Evolutionary conservation across 2,329 filamentous ascomycete species (phyloP), one percentile per base, ranked within the genome.

Genomic region (Cladorrhinum sp.): DNA sequence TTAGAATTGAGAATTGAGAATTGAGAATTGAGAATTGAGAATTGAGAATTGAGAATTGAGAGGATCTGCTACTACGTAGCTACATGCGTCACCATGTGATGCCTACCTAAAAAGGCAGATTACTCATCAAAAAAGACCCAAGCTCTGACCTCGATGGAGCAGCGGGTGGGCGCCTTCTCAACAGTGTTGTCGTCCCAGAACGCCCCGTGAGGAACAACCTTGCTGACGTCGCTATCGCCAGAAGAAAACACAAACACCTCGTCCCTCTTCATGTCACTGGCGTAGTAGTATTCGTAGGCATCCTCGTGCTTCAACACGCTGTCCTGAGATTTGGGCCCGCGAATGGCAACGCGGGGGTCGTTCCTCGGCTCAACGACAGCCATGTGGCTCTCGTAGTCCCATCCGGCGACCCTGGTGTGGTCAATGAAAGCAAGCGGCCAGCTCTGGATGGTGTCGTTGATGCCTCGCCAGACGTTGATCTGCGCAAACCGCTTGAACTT

Each of bases 331-430:
- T 57, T 57, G 18, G 39, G 36, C 9, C 54, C 54, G 54, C 54
- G 54, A 33, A 57, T 26, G 8, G 39, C 36, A 20, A 57, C 39
- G 24, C 54, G 54, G 8, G 54, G 54, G 23, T 57, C 54, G 8
- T 57, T 57, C 36, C 23, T 48, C 12, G 54, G 54, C 39, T 48
- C 42, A 3, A 57, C 54, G 1, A 39, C 42, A 16, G 54, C 54
- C 54, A 57, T 57, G 39, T 57, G 54, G 39, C 21, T 57, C 39
- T 57, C 54, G 21, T 49, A 57, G 24, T 57, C 54, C 54, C 54
- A 57, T 14, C 26, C 26, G 39, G 39, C 16, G 5, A 57, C 54
- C 16, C 30, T 26, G 14, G 21, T 21, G 39, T 57, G 54, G 39
- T 57, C 42, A 36, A 57, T 49, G 16, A 57, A 57, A 14, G 42